These are phyloP conservation scores for Cytospora piceicola DNA, from an alignment of 2,329 filamentous ascomycete genomes.

Conservation along the genomic window DNA sequence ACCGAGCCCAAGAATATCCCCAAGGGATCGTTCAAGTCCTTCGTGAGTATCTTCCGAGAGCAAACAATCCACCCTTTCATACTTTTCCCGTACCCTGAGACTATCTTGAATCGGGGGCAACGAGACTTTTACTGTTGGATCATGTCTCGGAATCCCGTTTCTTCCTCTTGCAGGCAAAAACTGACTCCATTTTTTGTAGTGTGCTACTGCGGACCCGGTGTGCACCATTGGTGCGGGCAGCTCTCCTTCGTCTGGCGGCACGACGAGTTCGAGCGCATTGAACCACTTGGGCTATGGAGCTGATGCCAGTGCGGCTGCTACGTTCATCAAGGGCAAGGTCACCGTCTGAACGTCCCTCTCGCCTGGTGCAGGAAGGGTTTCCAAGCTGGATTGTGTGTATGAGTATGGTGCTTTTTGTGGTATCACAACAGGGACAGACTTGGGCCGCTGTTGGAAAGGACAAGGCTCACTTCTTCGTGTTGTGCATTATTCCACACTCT, in stretches of 20 bases:
- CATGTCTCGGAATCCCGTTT: too few relatives aligned
- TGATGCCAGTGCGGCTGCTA: conserved; percentile 25
- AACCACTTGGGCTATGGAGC: conserved; percentile 30
- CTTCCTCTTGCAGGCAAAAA: too few relatives aligned
- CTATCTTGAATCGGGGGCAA: too few relatives aligned
- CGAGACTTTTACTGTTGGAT: too few relatives aligned
- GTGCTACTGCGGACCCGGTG: conserved; percentile 26
- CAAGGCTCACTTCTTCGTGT: too few relatives aligned
- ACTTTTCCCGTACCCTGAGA: too few relatives aligned
- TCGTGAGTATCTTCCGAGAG: background rate
- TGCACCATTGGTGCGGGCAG: conserved; percentile 8
- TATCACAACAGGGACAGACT: background rate
- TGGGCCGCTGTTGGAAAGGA: too few relatives aligned
- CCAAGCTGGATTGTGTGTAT: too few relatives aligned
- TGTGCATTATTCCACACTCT: too few relatives aligned
- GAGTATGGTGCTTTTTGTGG: background rate
- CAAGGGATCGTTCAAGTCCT: conserved; percentile 22
- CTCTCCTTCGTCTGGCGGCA: conserved; percentile 26
- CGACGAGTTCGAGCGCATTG: conserved; percentile 9
- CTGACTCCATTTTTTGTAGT: background rate
- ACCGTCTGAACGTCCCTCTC: background rate
- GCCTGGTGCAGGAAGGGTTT: too few relatives aligned
- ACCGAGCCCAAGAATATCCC: conserved; percentile 15
- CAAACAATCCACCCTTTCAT: too few relatives aligned
- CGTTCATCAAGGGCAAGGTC: conserved; percentile 29